Evolutionary conservation across 2,329 filamentous ascomycete species (phyloP).

Genomic region (Corniculantispora saksenae): DNA sequence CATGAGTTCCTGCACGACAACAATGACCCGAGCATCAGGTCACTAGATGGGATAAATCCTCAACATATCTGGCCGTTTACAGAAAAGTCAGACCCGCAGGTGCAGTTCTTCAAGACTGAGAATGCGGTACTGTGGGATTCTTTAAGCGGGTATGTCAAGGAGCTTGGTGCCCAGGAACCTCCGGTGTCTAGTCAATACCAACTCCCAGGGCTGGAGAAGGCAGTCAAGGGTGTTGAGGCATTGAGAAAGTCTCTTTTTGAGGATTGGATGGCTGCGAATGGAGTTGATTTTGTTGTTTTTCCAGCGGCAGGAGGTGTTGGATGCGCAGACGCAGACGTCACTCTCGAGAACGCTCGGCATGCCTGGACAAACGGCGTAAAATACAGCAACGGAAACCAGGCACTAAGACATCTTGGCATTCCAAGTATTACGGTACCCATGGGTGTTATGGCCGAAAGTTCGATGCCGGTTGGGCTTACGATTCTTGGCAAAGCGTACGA

Average conservation of each 20-base stretch:
- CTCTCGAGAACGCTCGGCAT: slow-evolving; percentile 23
- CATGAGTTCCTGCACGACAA: slow-evolving; percentile 50
- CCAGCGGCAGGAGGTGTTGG: slow-evolving; percentile 52
- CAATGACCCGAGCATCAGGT: slow-evolving; percentile 38
- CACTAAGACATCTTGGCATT: slow-evolving; percentile 54
- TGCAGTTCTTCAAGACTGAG: slow-evolving; percentile 17
- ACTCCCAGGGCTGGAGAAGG: slow-evolving; percentile 41
- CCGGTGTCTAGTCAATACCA: slow-evolving; percentile 37
- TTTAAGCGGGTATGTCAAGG: slow-evolving; percentile 21
- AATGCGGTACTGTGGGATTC: slow-evolving; percentile 25
- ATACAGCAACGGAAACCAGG: slow-evolving; percentile 55
- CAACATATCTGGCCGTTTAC: slow-evolving; percentile 35
- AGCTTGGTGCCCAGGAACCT: slow-evolving; percentile 14
- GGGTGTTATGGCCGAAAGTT: slow-evolving; percentile 46
- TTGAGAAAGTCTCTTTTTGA: slow-evolving; percentile 51
- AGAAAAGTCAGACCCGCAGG: slow-evolving; percentile 19
- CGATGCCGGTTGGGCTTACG: slow-evolving; percentile 54
- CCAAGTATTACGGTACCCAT: slow-evolving; percentile 55
- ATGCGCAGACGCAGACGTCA: slow-evolving; percentile 45
- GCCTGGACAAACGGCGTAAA: slow-evolving; percentile 45
- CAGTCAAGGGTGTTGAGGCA: slow-evolving; percentile 46
- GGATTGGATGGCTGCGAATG: slow-evolving; percentile 46
- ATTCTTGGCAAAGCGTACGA: slow-evolving; percentile 51
- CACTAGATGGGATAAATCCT: slow-evolving; percentile 39
- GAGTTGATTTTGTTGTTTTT: slow-evolving; percentile 48